Base-by-base conservation (phyloP, 140 eudicot species). In the Cichorium intybus region DNA sequence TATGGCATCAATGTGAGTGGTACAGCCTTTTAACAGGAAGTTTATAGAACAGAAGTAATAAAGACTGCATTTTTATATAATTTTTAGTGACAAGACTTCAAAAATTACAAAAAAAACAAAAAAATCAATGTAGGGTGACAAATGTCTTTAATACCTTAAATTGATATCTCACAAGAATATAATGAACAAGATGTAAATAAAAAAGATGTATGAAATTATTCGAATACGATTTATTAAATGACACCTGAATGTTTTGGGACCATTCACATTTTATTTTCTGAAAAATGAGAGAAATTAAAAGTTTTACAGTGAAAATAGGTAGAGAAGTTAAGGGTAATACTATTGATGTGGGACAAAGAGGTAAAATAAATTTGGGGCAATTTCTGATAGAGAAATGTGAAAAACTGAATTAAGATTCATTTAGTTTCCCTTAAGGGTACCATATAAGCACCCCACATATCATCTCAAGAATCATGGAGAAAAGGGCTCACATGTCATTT, bases 331-430 rank as follows among this genome's bases (percentile, higher is more conserved):
- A 64, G 20, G 60, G 8, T 56, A 21, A n/a, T 22, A 1, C 53
- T 74, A 48, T 74, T 57, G 47, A 54, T 11, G 41, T 64, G 72
- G 78, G 78, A 55, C 66, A 73, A 41, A 15, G 17, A 27, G 63
- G 58, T 68, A 53, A 37, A 54, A 68, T 53, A 68, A 54, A 35
- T 24, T 54, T 54, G n/a, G n/a, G n/a, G n/a, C n/a, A n/a, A n/a
- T n/a, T n/a, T n/a, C n/a, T n/a, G n/a, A n/a, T n/a, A n/a, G n/a
- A n/a, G n/a, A n/a, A n/a, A n/a, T n/a, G n/a, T n/a, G n/a, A n/a
- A n/a, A n/a, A n/a, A n/a, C n/a, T n/a, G n/a, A n/a, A n/a, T n/a
- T n/a, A n/a, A n/a, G n/a, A n/a, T n/a, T n/a, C n/a, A n/a, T n/a
- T n/a, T n/a, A n/a, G n/a, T n/a, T n/a, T n/a, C n/a, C n/a, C n/a